phyloP scores from a whole-genome alignment of 192 early-diverging fungal genomes.

The Coemansia sp. region DNA sequence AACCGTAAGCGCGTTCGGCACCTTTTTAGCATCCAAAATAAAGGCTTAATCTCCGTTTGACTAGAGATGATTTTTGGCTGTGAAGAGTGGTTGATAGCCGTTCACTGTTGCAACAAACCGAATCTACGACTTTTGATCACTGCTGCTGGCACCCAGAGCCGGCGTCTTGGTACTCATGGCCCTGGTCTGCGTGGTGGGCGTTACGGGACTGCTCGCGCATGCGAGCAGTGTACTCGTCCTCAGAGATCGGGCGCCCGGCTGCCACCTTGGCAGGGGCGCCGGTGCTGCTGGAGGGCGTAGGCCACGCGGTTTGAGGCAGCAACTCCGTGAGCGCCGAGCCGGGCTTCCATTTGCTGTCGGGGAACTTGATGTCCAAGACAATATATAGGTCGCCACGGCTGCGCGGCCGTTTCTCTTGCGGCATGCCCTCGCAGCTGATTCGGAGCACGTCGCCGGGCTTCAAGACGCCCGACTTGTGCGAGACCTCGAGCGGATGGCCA shows the following conservation, averaged over 20 bases:
- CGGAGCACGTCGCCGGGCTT: slow-evolving; percentile 83
- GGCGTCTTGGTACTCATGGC: neutral
- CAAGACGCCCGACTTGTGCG: slow-evolving; percentile 76
- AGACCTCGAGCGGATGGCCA: slow-evolving; percentile 78
- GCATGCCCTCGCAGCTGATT: slow-evolving; percentile 92
- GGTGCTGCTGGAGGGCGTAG: neutral
- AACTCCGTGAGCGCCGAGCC: slow-evolving; percentile 14
- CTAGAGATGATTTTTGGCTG: too few species aligned
- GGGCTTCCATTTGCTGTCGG: slow-evolving; percentile 45
- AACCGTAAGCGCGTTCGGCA: too few species aligned
- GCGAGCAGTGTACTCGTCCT: slow-evolving; percentile 8
- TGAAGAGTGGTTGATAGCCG: too few species aligned
- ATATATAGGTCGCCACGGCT: slow-evolving; percentile 87
- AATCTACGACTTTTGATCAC: neutral
- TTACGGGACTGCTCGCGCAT: slow-evolving; percentile 9
- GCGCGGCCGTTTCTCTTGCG: slow-evolving; percentile 60
- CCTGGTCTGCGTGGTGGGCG: neutral
- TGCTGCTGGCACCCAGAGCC: slow-evolving; percentile 4
- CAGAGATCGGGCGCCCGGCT: slow-evolving; percentile 11
- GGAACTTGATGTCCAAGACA: slow-evolving; percentile 85
- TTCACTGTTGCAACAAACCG: neutral
- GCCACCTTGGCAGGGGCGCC: neutral
- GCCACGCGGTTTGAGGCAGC: slow-evolving; percentile 3
- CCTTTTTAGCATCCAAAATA: too few species aligned
- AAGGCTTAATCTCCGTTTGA: too few species aligned